A percentile compares a stretch with the other conserved stretches of the same genome.
These are phyloP conservation scores for Emergomyces pasteurianus DNA, from an alignment of 2,329 filamentous ascomycete species.

Conservation along the genomic window DNA sequence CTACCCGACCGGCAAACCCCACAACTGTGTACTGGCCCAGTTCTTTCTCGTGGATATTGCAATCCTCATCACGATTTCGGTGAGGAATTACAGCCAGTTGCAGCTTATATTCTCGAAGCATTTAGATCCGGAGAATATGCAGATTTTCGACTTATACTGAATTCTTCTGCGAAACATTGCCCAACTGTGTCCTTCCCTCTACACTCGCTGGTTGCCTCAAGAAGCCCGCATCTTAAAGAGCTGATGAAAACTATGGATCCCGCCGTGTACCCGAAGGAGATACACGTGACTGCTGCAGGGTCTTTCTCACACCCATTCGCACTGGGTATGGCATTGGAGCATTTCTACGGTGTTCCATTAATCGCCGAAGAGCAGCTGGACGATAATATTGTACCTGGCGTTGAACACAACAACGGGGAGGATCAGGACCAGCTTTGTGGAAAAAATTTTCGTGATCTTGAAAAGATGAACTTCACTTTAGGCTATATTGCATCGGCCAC, in stretches of 20 bases:
- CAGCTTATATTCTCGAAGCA: constrained; percentile 8
- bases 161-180: constrained; percentile 12
- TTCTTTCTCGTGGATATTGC: neutral
- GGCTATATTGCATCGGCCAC: constrained; percentile 22
- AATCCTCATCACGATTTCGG: neutral
- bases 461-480: constrained; percentile 19
- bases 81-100: constrained; percentile 1
- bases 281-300: constrained; percentile 12
- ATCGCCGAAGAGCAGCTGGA: constrained; percentile 11
- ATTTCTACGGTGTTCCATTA: constrained; percentile 18
- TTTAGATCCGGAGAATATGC: constrained; percentile 10
- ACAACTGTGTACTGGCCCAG: too few species aligned
- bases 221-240: constrained; percentile 14
- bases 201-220: constrained; percentile 16
- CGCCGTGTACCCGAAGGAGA: constrained; percentile 2
- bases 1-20: neutral
- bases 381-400: constrained; percentile 7
- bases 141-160: constrained; percentile 15
- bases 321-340: constrained; percentile 17
- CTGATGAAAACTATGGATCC: constrained; percentile 9
- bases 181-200: constrained; percentile 9
- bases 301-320: constrained; percentile 15
- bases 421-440: neutral
- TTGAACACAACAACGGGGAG: neutral
- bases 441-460: neutral